These are phyloP conservation scores for Kockovaella imperatae DNA, from an alignment of 768 basidiomycete genomes.

Conservation along the genomic window DNA sequence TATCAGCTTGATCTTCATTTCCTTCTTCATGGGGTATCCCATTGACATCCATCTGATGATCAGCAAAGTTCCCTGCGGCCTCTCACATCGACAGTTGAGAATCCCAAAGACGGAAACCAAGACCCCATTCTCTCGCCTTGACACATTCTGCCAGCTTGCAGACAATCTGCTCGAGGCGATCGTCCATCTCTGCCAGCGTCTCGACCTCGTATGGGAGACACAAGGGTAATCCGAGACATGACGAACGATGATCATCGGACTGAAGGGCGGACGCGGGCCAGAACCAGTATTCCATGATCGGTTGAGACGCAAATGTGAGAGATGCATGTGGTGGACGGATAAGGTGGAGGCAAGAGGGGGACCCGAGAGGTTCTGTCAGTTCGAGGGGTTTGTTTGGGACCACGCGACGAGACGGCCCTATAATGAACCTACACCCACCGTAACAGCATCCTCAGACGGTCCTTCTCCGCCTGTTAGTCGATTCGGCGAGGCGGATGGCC, in stretches of 20 bases:
- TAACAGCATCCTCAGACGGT: neutral
- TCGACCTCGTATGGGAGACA: slow-evolving; percentile 69
- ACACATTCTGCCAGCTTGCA: slow-evolving; percentile 61
- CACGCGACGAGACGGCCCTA: neutral
- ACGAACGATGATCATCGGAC: slow-evolving; percentile 31
- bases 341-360: slow-evolving; percentile 9
- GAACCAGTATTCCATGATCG: slow-evolving; percentile 10
- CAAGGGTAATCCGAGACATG: slow-evolving; percentile 35
- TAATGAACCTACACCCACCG: neutral
- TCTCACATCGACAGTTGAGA: slow-evolving; percentile 25
- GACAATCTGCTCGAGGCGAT: slow-evolving; percentile 65
- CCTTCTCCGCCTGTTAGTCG: slow-evolving; percentile 16
- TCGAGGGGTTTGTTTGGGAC: neutral
- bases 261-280: slow-evolving; percentile 17
- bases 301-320: neutral
- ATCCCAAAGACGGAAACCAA: slow-evolving; percentile 66
- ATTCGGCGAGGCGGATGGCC: slow-evolving; percentile 29
- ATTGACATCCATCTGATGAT: slow-evolving; percentile 63
- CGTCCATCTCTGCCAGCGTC: slow-evolving; percentile 64
- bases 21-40: slow-evolving; percentile 78
- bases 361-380: slow-evolving; percentile 6
- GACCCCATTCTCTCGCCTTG: slow-evolving; percentile 72
- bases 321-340: neutral
- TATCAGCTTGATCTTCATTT: slow-evolving; percentile 63
- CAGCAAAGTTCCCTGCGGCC: neutral